Percentiles rank a stretch among this genome's conserved stretches.
Evolutionary conservation across 1,284 basidiomycete species (phyloP).

Genomic region (Trichosporon sp.): DNA sequence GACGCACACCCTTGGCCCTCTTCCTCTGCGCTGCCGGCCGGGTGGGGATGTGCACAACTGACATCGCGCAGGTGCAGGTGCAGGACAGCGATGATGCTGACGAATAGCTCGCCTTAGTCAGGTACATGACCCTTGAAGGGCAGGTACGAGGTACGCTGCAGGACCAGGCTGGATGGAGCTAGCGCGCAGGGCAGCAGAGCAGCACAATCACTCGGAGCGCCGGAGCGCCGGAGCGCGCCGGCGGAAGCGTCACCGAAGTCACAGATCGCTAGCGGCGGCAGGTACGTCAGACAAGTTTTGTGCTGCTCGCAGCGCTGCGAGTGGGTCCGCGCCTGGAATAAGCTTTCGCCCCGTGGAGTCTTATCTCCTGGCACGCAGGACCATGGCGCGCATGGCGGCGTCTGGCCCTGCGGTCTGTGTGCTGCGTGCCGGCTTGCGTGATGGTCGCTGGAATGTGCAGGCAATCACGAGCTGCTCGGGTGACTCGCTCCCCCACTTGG

Average conservation of each 20-base stretch:
- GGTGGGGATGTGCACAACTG: too few relatives aligned
- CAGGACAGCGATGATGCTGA: not conserved
- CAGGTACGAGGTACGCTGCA: not conserved
- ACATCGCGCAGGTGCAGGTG: not conserved
- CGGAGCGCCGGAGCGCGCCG: not conserved
- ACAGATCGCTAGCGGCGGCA: not conserved
- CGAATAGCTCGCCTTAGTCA: not conserved
- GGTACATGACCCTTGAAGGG: not conserved
- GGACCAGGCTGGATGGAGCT: not conserved
- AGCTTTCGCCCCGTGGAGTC: not conserved
- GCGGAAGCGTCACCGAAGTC: not conserved
- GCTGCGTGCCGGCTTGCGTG: not conserved
- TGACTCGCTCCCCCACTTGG: not conserved
- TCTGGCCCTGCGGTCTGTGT: not conserved
- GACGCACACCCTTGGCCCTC: not conserved
- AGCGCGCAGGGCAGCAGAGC: too few relatives aligned
- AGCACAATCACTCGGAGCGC: not conserved
- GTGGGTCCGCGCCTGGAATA: not conserved
- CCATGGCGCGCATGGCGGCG: too few relatives aligned
- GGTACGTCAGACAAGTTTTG: too few relatives aligned
- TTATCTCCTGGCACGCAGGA: too few relatives aligned
- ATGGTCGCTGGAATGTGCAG: not conserved
- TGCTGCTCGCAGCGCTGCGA: not conserved
- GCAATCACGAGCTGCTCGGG: not conserved
- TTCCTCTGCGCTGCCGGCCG: not conserved